These are phyloP conservation scores for Lagenidium sp. DNA, from an alignment of 352 stramenopile species.

Conservation along the genomic window DNA sequence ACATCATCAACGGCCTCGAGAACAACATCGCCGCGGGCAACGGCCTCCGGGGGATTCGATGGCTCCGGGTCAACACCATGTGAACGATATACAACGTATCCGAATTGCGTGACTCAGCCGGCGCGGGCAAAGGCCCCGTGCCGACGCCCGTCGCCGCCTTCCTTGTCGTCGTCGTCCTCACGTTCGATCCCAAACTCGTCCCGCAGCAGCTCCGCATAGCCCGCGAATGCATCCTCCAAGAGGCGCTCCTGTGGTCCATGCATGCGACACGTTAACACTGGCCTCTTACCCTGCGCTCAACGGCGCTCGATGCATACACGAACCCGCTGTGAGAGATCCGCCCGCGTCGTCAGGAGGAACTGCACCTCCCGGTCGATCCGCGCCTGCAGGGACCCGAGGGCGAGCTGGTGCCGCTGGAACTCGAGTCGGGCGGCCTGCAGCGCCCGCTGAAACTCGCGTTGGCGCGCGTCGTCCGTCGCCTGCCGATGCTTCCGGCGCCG, in stretches of 20 bases:
- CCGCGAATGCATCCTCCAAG: conserved; percentile 52
- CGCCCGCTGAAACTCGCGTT: conserved; percentile 20
- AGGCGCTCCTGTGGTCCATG: conserved; percentile 24
- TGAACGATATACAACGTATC: conserved; percentile 13
- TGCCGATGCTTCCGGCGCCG: conserved; percentile 2
- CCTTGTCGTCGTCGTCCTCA: background rate
- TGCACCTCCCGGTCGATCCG: conserved; percentile 48
- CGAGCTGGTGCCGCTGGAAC: conserved; percentile 47
- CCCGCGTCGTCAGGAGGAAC: conserved; percentile 32
- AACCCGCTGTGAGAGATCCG: conserved; percentile 37
- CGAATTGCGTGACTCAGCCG: too few species aligned
- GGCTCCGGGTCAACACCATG: conserved; percentile 71
- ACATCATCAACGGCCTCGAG: conserved; percentile 81
- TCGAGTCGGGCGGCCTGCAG: conserved; percentile 28
- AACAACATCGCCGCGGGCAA: conserved; percentile 79
- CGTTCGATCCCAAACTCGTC: conserved; percentile 17
- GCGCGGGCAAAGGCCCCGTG: too few species aligned
- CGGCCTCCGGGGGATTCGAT: conserved; percentile 67
- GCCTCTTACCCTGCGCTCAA: too few species aligned
- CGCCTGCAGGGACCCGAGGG: conserved; percentile 36
- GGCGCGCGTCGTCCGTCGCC: background rate
- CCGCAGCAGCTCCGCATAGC: conserved; percentile 32
- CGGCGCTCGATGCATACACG: too few species aligned
- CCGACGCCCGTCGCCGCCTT: background rate
- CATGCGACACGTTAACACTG: background rate